Evolutionary conservation across 305 asterid genomes (phyloP).

Genomic region (Fraxinus xanthoxyloides): DNA sequence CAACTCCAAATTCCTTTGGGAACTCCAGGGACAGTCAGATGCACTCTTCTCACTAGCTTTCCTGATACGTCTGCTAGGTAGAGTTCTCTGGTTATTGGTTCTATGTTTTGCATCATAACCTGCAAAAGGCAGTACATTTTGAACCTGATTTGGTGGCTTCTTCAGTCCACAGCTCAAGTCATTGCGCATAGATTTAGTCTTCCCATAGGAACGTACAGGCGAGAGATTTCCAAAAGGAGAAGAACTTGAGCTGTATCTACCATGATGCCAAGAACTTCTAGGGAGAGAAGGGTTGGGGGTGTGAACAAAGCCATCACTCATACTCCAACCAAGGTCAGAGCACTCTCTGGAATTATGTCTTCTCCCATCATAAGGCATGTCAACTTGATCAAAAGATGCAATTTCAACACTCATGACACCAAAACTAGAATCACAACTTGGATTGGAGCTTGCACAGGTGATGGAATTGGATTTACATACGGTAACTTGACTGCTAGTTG

Average conservation of each 20-base stretch:
- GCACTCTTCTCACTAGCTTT: slow-evolving; percentile 78
- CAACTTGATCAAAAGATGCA: slow-evolving; percentile 49
- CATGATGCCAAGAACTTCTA: slow-evolving; percentile 39
- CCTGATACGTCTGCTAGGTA: slow-evolving; percentile 78
- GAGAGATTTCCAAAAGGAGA: slow-evolving; percentile 54
- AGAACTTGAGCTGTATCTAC: slow-evolving; percentile 46
- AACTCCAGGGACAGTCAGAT: slow-evolving; percentile 52
- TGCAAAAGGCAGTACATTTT: slow-evolving; percentile 67
- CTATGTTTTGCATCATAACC: slow-evolving; percentile 57
- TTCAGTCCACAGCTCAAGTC: slow-evolving; percentile 82
- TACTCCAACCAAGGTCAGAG: slow-evolving; percentile 44
- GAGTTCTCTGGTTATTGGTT: slow-evolving; percentile 47
- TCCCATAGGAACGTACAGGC: slow-evolving; percentile 53
- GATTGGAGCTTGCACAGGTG: slow-evolving; percentile 32
- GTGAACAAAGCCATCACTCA: slow-evolving; percentile 34
- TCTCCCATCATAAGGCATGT: slow-evolving; percentile 34
- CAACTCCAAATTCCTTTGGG: slow-evolving; percentile 59
- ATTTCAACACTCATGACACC: slow-evolving; percentile 48
- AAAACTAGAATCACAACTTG: slow-evolving; percentile 32
- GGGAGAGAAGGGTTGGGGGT: slow-evolving; percentile 39
- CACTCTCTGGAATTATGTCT: slow-evolving; percentile 33
- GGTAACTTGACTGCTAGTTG: background rate
- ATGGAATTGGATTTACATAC: slow-evolving; percentile 17
- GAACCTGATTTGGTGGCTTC: slow-evolving; percentile 88
- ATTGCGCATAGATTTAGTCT: slow-evolving; percentile 39